phyloP scores from a whole-genome alignment of 768 basidiomycete genomes.

The Tylopilus felleus region DNA sequence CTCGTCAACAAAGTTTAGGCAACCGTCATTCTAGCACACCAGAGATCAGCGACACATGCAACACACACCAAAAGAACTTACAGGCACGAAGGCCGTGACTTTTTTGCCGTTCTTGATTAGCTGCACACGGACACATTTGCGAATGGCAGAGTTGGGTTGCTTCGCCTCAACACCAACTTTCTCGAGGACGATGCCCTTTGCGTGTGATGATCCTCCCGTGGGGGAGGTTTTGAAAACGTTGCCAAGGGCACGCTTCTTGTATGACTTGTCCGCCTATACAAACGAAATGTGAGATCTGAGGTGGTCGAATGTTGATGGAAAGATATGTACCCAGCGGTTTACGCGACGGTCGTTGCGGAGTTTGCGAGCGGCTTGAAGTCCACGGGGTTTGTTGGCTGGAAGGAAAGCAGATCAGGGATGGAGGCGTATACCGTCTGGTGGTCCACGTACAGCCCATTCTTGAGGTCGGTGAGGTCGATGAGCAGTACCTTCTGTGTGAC shows the following conservation, averaged over 20 bases:
- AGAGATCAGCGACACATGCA: constrained; percentile 5
- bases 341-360: constrained; percentile 90
- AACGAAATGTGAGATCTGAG: constrained; percentile 14
- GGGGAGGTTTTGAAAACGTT: constrained; percentile 99
- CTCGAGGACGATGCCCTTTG: constrained; percentile 99
- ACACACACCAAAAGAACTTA: constrained; percentile 38
- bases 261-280: constrained; percentile 88
- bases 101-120: constrained; percentile 99
- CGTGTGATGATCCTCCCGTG: constrained; percentile 98
- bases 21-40: constrained; percentile 78
- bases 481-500: constrained; percentile 16
- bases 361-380: constrained; percentile 98
- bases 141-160: constrained; percentile 99
- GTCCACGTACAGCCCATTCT: constrained; percentile 81
- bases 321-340: constrained; percentile 88
- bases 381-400: constrained; percentile 96
- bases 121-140: constrained; percentile 99
- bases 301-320: not conserved
- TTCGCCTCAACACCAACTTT: constrained; percentile 99
- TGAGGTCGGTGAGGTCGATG: constrained; percentile 52
- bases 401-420: constrained; percentile 4
- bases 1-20: constrained; percentile 98
- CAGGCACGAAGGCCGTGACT: constrained; percentile 99
- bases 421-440: constrained; percentile 5
- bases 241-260: constrained; percentile 99